Conservation (phyloP, 2,329 filamentous ascomycete genomes). For the Colletotrichum endophyticum region DNA sequence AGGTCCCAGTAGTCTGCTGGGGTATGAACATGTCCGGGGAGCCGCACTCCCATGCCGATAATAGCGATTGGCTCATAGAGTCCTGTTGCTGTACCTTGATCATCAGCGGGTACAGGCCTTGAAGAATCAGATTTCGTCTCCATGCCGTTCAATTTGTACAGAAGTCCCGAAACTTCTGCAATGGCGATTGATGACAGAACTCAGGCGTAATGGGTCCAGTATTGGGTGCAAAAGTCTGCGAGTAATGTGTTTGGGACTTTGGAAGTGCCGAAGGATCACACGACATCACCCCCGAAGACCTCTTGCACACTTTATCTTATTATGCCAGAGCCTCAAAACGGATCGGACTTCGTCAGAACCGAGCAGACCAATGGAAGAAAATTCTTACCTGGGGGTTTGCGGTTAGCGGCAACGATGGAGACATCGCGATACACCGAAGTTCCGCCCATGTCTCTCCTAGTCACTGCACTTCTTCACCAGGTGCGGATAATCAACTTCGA, state of each 20-base stretch:
- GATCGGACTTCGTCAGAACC: background rate
- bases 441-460: background rate
- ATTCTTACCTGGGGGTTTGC: background rate
- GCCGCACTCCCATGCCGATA: conserved; percentile 34
- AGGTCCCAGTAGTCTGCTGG: conserved; percentile 34
- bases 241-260: background rate
- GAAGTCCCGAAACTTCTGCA: background rate
- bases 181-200: background rate
- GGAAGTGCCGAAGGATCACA: background rate
- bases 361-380: background rate
- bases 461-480: background rate
- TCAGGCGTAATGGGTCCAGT: background rate
- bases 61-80: conserved; percentile 32
- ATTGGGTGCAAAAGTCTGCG: background rate
- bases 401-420: background rate
- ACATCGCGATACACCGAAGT: background rate
- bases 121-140: background rate
- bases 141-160: background rate
- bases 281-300: background rate
- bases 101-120: background rate
- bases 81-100: background rate
- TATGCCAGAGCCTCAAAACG: background rate
- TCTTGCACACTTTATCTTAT: background rate
- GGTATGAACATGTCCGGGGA: conserved; percentile 32
- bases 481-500: background rate